These are phyloP conservation scores for Monosporascus sp. DNA, from an alignment of 2,329 filamentous ascomycete genomes.

Conservation along the genomic window DNA sequence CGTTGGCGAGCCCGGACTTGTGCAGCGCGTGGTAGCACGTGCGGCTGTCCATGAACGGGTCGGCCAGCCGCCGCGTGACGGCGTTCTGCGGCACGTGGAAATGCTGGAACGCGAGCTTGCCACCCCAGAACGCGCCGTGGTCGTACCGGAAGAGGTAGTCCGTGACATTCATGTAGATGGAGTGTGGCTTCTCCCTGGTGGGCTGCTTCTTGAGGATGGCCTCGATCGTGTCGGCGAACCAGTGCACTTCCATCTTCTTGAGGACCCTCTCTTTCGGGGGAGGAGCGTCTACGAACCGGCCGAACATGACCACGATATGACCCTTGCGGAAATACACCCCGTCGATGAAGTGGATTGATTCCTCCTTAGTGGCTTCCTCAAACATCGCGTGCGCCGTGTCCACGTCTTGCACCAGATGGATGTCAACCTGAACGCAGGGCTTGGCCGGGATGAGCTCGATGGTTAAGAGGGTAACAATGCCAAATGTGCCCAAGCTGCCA, in stretches of 20 bases:
- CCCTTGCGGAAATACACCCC: constrained; percentile 46
- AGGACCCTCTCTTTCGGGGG: constrained; percentile 40
- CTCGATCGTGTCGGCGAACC: constrained; percentile 14
- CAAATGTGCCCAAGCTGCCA: constrained; percentile 49
- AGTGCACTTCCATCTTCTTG: constrained; percentile 27
- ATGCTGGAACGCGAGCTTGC: constrained; percentile 44
- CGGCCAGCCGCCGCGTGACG: constrained; percentile 43
- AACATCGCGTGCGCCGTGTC: constrained; percentile 30
- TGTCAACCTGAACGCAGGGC: constrained; percentile 43
- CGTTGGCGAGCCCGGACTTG: constrained; percentile 39
- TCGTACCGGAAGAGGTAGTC: constrained; percentile 56
- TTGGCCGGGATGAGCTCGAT: constrained; percentile 44
- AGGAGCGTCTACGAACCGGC: constrained; percentile 36
- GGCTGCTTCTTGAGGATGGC: constrained; percentile 19
- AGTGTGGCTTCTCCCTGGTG: constrained; percentile 3
- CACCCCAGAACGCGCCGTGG: constrained; percentile 51
- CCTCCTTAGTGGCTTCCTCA: constrained; percentile 22
- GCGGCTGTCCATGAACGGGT: constrained; percentile 46
- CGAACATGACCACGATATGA: constrained; percentile 46
- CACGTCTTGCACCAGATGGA: constrained; percentile 32
- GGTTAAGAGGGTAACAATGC: constrained; percentile 51
- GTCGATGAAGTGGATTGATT: constrained; percentile 48
- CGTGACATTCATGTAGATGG: constrained; percentile 38
- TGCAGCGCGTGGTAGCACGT: constrained; percentile 34
- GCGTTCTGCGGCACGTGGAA: constrained; percentile 47